These are phyloP conservation scores for Acacia melanoxylon DNA, from an alignment of 306 rosid species.

Conservation along the genomic window DNA sequence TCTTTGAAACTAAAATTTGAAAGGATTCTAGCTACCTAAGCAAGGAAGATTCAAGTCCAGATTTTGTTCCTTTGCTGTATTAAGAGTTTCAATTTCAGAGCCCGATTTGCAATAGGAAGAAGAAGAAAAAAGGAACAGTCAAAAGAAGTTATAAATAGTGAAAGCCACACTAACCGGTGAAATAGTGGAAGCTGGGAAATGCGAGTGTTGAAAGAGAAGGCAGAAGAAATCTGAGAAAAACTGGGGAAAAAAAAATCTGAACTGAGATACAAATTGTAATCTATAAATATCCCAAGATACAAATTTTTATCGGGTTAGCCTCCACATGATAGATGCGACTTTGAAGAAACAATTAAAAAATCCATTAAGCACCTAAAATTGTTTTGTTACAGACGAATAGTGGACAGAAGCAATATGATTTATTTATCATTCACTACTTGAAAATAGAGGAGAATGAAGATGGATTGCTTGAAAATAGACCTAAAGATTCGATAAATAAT, in stretches of 20 bases:
- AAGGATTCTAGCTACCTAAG: background rate
- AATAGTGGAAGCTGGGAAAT: background rate
- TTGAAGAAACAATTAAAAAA: background rate
- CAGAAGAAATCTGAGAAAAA: background rate
- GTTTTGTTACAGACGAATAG: background rate
- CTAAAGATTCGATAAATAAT: slow-evolving; percentile 1
- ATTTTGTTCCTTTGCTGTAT: background rate
- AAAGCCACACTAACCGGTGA: background rate
- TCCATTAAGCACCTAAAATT: background rate
- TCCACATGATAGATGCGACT: background rate
- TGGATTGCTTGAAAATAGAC: slow-evolving; percentile 29
- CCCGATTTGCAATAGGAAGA: background rate
- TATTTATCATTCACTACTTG: too few species aligned
- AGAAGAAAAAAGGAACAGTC: too few species aligned
- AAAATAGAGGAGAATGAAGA: too few species aligned
- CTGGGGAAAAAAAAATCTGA: background rate
- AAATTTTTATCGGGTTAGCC: background rate
- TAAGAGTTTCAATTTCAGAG: background rate
- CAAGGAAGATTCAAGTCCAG: background rate
- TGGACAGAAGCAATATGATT: too few species aligned
- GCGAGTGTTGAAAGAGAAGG: background rate
- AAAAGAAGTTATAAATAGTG: background rate
- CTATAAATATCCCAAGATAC: background rate
- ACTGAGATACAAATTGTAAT: background rate
- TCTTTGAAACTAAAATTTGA: background rate